Evolutionary conservation across 139 green algal genomes (phyloP).

Genomic region (Chara braunii): DNA sequence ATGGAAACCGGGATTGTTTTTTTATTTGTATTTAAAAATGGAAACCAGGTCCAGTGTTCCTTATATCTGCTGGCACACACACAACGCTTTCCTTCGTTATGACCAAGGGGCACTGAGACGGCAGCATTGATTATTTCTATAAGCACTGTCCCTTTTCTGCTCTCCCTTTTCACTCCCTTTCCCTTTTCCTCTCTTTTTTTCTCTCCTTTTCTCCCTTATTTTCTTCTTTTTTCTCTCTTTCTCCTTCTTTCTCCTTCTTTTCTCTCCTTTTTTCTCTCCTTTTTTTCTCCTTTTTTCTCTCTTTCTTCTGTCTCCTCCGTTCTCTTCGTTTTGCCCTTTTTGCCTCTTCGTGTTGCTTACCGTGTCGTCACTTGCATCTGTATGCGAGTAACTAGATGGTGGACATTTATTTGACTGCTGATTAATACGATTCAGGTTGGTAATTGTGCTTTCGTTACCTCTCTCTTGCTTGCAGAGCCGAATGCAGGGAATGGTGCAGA

Average conservation of each 20-base stretch:
- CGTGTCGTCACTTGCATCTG: not conserved
- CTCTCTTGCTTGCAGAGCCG: slow-evolving; percentile 44
- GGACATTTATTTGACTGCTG: not conserved
- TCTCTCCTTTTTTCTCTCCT: not conserved
- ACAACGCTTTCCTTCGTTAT: not conserved
- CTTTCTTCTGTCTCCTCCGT: not conserved
- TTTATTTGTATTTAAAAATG: too few species aligned
- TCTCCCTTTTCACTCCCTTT: slow-evolving; percentile 17
- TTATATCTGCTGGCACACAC: too few species aligned
- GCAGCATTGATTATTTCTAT: not conserved
- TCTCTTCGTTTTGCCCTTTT: slow-evolving; percentile 2
- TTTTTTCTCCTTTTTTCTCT: slow-evolving; percentile 7
- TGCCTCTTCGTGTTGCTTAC: slow-evolving; percentile 6
- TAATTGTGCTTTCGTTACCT: not conserved
- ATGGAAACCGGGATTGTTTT: not conserved
- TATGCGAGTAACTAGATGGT: not conserved
- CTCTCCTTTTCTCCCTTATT: not conserved
- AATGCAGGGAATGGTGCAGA: slow-evolving; percentile 82
- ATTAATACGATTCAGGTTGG: not conserved
- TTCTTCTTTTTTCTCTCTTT: slow-evolving; percentile 2
- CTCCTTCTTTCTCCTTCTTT: slow-evolving; percentile 5
- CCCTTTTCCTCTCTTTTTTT: not conserved
- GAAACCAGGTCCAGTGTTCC: too few species aligned
- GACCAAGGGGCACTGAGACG: not conserved
- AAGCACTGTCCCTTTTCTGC: not conserved